Conservation (phyloP, 306 rosid species). For the Potentilla sterilis region DNA sequence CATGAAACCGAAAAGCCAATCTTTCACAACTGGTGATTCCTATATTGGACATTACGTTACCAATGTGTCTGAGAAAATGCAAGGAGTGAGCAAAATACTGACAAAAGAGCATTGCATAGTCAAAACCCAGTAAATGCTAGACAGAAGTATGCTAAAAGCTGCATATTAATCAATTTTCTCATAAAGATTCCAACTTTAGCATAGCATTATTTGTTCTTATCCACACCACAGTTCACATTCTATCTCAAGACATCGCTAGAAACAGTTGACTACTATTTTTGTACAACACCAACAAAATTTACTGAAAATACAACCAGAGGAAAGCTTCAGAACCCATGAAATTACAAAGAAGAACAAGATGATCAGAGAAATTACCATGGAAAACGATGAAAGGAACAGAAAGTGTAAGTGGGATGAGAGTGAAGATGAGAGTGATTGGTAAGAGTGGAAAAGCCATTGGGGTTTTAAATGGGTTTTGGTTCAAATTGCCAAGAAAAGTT, state of each 20-base stretch:
- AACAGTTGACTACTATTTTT: background rate
- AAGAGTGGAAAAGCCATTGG: slow-evolving; percentile 34
- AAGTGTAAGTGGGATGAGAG: slow-evolving; percentile 26
- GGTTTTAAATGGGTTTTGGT: background rate
- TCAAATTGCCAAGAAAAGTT: background rate
- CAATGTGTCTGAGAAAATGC: background rate
- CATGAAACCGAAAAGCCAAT: background rate
- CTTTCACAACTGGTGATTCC: background rate
- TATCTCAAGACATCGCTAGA: background rate
- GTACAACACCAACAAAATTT: background rate
- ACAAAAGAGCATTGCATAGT: background rate
- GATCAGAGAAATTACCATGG: slow-evolving; percentile 38
- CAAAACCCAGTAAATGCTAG: background rate
- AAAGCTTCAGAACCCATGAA: slow-evolving; percentile 3
- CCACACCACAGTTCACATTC: background rate
- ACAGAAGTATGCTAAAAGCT: background rate
- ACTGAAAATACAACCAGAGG: background rate
- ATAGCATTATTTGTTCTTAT: background rate
- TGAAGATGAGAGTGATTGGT: slow-evolving; percentile 7
- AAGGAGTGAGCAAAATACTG: background rate
- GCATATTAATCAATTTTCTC: background rate
- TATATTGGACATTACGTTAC: background rate
- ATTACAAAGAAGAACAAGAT: slow-evolving; percentile 3
- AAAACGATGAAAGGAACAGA: slow-evolving; percentile 60
- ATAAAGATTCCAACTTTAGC: background rate